phyloP scores from a whole-genome alignment of 345 rosid genomes.

The Combretum micranthum region DNA sequence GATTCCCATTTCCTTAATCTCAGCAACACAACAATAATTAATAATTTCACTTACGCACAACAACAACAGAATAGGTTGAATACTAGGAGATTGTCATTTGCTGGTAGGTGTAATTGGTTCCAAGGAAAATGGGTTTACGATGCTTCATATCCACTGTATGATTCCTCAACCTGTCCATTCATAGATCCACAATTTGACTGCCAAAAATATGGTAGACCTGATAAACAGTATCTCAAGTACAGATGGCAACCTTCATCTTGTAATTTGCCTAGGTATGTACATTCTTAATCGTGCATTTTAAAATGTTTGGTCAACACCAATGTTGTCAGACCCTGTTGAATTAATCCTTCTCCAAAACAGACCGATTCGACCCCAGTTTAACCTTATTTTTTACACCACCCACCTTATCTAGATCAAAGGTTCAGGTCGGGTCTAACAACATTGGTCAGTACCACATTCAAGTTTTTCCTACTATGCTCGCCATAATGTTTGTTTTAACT shows the following conservation, averaged over 20 bases:
- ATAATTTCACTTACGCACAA: neutral
- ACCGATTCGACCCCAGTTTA: too few species aligned
- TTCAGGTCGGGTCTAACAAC: too few species aligned
- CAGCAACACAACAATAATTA: neutral
- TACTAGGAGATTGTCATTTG: conserved; percentile 17
- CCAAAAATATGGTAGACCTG: conserved; percentile 48
- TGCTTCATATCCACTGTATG: conserved; percentile 42
- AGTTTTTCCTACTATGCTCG: neutral
- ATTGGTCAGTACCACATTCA: conserved; percentile 1
- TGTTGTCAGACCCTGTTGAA: too few species aligned
- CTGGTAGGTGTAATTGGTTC: conserved; percentile 39
- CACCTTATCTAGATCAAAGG: too few species aligned
- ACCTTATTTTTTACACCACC: too few species aligned
- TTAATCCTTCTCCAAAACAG: too few species aligned
- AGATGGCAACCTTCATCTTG: conserved; percentile 65
- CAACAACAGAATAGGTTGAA: neutral
- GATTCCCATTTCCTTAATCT: neutral
- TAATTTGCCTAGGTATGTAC: conserved; percentile 37
- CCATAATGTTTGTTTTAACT: neutral
- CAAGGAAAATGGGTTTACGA: conserved; percentile 57
- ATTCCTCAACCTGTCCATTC: conserved; percentile 45
- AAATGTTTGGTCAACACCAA: too few species aligned
- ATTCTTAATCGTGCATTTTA: too few species aligned
- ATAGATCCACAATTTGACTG: conserved; percentile 51
- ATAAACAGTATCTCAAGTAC: conserved; percentile 38